phyloP scores from a whole-genome alignment of 345 rosid species.

The Physaria fendleri region DNA sequence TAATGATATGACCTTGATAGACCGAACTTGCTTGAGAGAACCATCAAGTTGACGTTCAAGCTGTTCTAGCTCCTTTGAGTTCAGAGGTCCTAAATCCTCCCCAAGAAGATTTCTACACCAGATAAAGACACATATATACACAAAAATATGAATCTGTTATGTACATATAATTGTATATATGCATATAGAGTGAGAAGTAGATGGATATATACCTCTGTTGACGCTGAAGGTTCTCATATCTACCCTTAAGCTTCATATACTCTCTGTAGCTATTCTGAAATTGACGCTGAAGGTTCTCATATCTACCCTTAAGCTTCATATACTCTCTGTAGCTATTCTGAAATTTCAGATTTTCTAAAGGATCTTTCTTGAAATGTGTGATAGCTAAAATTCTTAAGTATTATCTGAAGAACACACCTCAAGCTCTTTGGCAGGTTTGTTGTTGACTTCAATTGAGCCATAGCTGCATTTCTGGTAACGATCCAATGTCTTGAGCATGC shows the following conservation, averaged over 20 bases:
- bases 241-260: conserved; percentile 77
- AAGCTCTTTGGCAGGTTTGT: conserved; percentile 78
- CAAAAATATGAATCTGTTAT: neutral
- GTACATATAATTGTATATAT: neutral
- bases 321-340: conserved; percentile 93
- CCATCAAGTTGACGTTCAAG: conserved; percentile 69
- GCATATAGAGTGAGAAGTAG: neutral
- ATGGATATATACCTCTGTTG: conserved; percentile 63
- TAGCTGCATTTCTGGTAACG: conserved; percentile 96
- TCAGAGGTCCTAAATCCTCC: conserved; percentile 60
- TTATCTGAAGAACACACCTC: conserved; percentile 41
- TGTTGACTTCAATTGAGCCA: conserved; percentile 75
- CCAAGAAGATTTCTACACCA: conserved; percentile 74
- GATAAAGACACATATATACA: neutral
- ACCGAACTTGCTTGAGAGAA: conserved; percentile 68
- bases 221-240: conserved; percentile 66
- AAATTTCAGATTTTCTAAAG: neutral
- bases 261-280: conserved; percentile 83
- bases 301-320: conserved; percentile 71
- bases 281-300: conserved; percentile 62
- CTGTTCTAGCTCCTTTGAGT: conserved; percentile 64
- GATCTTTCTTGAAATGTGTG: neutral
- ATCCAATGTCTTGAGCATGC: conserved; percentile 93
- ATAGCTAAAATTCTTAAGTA: neutral
- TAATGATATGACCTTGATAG: conserved; percentile 50